Conservation (phyloP, 176 grass and related monocot genomes). For the Musa schizocarpa region DNA sequence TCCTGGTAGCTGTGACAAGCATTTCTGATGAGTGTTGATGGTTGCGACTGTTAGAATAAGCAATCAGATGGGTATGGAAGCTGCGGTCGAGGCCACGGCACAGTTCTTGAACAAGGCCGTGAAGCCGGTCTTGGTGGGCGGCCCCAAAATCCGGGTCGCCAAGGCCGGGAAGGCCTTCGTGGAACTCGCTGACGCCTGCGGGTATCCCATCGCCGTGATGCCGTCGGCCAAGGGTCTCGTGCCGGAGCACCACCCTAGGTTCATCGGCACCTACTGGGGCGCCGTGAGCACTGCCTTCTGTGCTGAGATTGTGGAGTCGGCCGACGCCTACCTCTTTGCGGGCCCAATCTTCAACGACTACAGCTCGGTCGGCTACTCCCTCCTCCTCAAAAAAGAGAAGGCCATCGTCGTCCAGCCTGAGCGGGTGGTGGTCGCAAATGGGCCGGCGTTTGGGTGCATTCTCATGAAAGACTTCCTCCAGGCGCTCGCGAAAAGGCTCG, state of each 20-base stretch:
- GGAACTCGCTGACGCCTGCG: neutral
- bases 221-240: neutral
- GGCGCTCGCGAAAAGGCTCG: neutral
- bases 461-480: neutral
- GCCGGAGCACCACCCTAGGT: neutral
- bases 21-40: neutral
- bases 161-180: neutral
- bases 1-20: neutral
- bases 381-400: neutral
- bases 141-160: neutral
- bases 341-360: neutral
- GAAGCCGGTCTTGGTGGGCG: neutral
- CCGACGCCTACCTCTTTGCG: neutral
- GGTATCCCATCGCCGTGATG: neutral
- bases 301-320: neutral
- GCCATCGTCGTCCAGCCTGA: neutral
- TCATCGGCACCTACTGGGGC: neutral
- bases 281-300: neutral
- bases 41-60: neutral
- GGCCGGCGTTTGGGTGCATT: neutral
- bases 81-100: neutral
- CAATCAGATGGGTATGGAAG: neutral
- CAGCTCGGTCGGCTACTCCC: neutral
- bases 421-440: neutral
- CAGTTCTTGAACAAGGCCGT: slow-evolving; percentile 1